Conservation (phyloP, 169 alveolate genomes). For the Plasmodium adleri region DNA sequence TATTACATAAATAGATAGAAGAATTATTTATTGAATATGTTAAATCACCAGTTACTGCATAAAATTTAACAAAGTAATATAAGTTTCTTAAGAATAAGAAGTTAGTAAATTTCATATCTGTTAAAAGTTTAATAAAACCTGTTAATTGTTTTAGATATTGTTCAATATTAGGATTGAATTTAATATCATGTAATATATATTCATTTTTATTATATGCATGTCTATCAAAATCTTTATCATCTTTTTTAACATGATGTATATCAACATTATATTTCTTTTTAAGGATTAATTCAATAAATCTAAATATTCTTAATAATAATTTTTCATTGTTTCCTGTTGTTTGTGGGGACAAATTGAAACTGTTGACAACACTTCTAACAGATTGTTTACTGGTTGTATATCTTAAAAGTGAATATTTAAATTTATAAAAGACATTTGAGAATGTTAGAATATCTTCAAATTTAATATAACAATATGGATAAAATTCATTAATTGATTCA, state of each 20-base stretch:
- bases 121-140: constrained; percentile 62
- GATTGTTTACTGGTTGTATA: constrained; percentile 10
- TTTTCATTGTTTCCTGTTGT: constrained; percentile 33
- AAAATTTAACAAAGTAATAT: constrained; percentile 41
- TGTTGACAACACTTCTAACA: constrained; percentile 25
- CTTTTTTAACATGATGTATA: constrained; percentile 4
- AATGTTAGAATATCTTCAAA: constrained; percentile 58
- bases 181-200: constrained; percentile 18
- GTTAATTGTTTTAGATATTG: constrained; percentile 47
- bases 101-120: constrained; percentile 76
- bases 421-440: constrained; percentile 50
- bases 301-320: constrained; percentile 15
- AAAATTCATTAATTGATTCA: constrained; percentile 24
- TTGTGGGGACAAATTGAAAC: constrained; percentile 50
- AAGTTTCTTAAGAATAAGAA: constrained; percentile 57
- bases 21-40: constrained; percentile 34
- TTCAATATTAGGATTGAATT: constrained; percentile 2
- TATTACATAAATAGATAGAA: constrained; percentile 21
- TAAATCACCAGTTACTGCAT: constrained; percentile 67
- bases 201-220: constrained; percentile 7
- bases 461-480: constrained; percentile 36
- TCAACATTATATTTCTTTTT: constrained; percentile 37
- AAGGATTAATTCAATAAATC: constrained; percentile 11
- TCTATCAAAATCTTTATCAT: constrained; percentile 1
- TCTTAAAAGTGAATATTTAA: constrained; percentile 37